Percentiles rank a stretch among this genome's conserved stretches.
Conservation (phyloP, 345 rosid species). For the Mercurialis annua region DNA sequence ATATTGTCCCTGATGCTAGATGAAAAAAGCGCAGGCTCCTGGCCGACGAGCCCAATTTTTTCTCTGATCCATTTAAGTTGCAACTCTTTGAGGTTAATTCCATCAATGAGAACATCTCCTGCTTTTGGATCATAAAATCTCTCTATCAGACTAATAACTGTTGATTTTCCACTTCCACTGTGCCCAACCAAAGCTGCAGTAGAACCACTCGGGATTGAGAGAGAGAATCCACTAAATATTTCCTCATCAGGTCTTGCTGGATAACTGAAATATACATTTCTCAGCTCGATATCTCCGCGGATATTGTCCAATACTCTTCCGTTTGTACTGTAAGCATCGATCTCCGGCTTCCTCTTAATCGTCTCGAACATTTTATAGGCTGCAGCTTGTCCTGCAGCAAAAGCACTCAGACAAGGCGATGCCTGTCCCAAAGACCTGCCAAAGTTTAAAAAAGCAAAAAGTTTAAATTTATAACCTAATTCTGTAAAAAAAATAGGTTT, state of each 20-base stretch:
- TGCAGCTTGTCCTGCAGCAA: slow-evolving; percentile 43
- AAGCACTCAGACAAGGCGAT: slow-evolving; percentile 43
- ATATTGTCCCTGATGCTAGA: slow-evolving; percentile 41
- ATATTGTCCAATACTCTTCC: slow-evolving; percentile 32
- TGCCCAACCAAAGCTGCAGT: slow-evolving; percentile 47
- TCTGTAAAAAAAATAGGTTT: too few species aligned
- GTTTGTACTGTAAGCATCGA: slow-evolving; percentile 28
- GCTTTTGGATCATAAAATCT: slow-evolving; percentile 45
- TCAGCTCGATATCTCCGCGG: slow-evolving; percentile 37
- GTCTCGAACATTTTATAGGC: slow-evolving; percentile 48
- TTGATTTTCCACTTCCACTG: slow-evolving; percentile 51
- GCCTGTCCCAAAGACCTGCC: slow-evolving; percentile 41
- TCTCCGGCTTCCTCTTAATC: slow-evolving; percentile 33
- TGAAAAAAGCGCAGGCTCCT: slow-evolving; percentile 45
- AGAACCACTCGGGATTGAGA: slow-evolving; percentile 31
- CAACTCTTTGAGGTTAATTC: slow-evolving; percentile 35
- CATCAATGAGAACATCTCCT: slow-evolving; percentile 43
- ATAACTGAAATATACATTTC: slow-evolving; percentile 38
- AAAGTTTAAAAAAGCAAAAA: background rate
- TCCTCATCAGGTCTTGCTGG: slow-evolving; percentile 43
- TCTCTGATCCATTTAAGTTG: slow-evolving; percentile 44
- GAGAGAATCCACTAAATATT: slow-evolving; percentile 38
- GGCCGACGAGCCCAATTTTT: slow-evolving; percentile 46
- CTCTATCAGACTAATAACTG: slow-evolving; percentile 41
- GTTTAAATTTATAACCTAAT: background rate